phyloP scores from a whole-genome alignment of 257 asterid genomes.

The Solanum ossicruentum region DNA sequence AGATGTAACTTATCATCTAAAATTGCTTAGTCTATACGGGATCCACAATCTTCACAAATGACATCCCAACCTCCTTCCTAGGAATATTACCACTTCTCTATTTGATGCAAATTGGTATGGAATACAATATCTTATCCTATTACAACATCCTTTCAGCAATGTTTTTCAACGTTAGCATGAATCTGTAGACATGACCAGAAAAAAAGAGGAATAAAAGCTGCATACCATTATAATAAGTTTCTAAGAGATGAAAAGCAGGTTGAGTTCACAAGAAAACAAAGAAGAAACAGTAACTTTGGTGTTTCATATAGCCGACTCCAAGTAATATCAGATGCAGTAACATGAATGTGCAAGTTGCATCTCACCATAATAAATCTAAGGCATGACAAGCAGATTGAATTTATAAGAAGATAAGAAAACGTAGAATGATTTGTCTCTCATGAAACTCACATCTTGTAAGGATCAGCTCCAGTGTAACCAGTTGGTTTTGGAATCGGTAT shows the following conservation, averaged over 20 bases:
- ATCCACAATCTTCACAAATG: not conserved
- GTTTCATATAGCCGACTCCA: not conserved
- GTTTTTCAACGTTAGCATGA: not conserved
- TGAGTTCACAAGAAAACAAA: not conserved
- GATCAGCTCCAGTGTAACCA: conserved; percentile 94
- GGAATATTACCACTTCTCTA: not conserved
- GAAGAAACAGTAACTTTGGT: not conserved
- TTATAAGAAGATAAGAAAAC: not conserved
- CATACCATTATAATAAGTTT: not conserved
- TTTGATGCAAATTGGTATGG: not conserved
- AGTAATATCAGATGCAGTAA: not conserved
- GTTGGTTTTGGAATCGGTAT: conserved; percentile 85
- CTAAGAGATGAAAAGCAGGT: not conserved
- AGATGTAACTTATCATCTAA: not conserved
- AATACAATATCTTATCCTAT: not conserved
- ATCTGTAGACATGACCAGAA: not conserved
- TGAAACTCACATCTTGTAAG: conserved; percentile 66
- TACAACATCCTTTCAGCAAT: not conserved
- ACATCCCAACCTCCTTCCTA: not conserved
- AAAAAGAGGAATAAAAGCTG: not conserved
- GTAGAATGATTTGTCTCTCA: not conserved
- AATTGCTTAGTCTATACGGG: not conserved
- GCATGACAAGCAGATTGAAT: not conserved
- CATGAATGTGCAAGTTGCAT: not conserved
- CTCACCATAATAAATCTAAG: not conserved